phyloP scores from a whole-genome alignment of 305 asterid species.

The Galium porrigens region DNA sequence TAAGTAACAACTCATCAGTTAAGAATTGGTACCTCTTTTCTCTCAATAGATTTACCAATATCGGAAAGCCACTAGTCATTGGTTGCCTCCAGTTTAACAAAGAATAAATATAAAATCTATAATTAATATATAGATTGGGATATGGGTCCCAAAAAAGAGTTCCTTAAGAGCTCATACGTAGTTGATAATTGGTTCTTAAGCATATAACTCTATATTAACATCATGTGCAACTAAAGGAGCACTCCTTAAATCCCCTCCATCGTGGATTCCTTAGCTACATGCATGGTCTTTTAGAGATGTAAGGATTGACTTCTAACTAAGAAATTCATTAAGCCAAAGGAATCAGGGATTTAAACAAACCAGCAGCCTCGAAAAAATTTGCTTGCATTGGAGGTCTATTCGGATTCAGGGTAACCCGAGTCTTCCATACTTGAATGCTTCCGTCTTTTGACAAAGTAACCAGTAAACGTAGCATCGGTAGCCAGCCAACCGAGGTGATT shows the following conservation, averaged over 20 bases:
- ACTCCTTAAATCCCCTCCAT: background rate
- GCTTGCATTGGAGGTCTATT: conserved; percentile 89
- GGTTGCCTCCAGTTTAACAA: no score
- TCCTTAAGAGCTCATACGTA: no score
- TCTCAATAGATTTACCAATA: no score
- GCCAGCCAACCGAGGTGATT: conserved; percentile 86
- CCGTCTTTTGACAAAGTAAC: conserved; percentile 96
- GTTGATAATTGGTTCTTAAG: no score
- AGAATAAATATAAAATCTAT: no score
- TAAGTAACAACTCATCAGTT: no score
- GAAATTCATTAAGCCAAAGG: background rate
- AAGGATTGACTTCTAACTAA: background rate
- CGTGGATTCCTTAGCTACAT: background rate
- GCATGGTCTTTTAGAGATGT: background rate
- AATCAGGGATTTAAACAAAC: conserved; percentile 25
- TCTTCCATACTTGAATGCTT: conserved; percentile 90
- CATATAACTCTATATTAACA: no score
- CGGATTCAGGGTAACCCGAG: conserved; percentile 70
- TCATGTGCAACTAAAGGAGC: background rate
- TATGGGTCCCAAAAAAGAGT: no score
- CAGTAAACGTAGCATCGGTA: conserved; percentile 68
- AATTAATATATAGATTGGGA: no score
- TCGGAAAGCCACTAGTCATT: no score
- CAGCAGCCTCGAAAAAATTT: conserved; percentile 94
- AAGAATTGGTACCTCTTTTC: no score